Percentiles rank a stretch among this genome's conserved stretches.
Conservation (phyloP, 257 asterid species). For the Plantago elongata region DNA sequence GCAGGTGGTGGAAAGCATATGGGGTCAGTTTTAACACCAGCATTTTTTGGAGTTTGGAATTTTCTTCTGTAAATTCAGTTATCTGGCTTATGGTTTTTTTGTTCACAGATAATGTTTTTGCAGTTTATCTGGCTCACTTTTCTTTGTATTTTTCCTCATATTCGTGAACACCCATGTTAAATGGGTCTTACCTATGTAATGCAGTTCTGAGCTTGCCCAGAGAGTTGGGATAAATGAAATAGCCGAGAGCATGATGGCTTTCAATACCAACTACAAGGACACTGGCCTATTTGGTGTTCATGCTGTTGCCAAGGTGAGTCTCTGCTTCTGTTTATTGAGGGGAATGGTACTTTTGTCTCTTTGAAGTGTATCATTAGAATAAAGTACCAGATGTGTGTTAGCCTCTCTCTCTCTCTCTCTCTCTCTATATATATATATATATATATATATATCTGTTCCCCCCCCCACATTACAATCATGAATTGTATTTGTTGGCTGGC, state of each 20-base stretch:
- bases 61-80: not conserved
- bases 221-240: conserved; percentile 64
- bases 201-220: conserved; percentile 74
- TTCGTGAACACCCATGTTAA: conserved; percentile 11
- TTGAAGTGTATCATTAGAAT: not conserved
- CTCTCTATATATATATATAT: no score
- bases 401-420: no score
- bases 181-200: conserved; percentile 22
- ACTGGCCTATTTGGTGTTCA: conserved; percentile 87
- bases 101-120: no score
- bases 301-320: conserved; percentile 75
- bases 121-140: not conserved
- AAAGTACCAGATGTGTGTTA: not conserved
- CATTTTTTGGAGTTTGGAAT: not conserved
- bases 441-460: not conserved
- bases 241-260: conserved; percentile 91
- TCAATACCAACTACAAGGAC: conserved; percentile 82
- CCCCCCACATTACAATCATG: not conserved
- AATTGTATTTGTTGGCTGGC: not conserved
- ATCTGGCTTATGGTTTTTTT: not conserved
- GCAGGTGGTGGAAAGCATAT: conserved; percentile 78
- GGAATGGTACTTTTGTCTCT: not conserved
- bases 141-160: not conserved
- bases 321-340: not conserved
- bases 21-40: conserved; percentile 49